Base-by-base conservation (phyloP, 1,139 yeast species). In the Taphrina deformans region DNA sequence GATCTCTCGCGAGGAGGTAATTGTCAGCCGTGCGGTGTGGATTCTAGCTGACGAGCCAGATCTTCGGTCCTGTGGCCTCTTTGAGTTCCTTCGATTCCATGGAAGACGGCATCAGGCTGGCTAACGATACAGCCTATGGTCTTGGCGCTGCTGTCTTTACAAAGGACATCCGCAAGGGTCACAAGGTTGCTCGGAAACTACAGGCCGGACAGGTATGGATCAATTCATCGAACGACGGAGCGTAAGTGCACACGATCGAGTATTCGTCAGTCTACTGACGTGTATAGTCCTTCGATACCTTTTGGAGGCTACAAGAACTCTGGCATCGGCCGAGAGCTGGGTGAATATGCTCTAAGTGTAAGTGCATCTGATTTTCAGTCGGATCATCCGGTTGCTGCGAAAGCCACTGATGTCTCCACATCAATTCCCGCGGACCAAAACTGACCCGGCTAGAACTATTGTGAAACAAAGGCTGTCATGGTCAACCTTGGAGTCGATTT, bases 321-420 rank as follows among this genome's bases (percentile, higher is more conserved):
- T 69, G 96, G 96, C 78, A 84, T 88, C 75, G 96, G 96, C 75
- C 87, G 96, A 79, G 96, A 89, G 82, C 85, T 89, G 87, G 96
- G 96, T 77, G 80, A 80, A 70, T 91, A 87, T 75, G 95, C 91
- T 63, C 82, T 89, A 72, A 59, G 41, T 14, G 58, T 53, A 53
- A 53, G 58, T 53, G 23, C 9, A 29, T 27, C 10, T 6, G 18
- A 6, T 4, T 12, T 6, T 45, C 27, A 6, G 50, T 45, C 14
- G 26, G 5, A 6, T 6, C 7, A n/a, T n/a, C 14, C n/a, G 7
- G 14, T n/a, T 5, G 45, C 21, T 40, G 45, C 45, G 16, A 40
- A 14, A 40, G 45, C 33, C 33, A 10, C 33, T 29, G 33, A 6
- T 29, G 33, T n/a, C 33, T 29, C 33, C 33, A 29, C 33, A 7